These are phyloP conservation scores for Trypanosoma avium DNA, from an alignment of 208 protist species.

Conservation along the genomic window DNA sequence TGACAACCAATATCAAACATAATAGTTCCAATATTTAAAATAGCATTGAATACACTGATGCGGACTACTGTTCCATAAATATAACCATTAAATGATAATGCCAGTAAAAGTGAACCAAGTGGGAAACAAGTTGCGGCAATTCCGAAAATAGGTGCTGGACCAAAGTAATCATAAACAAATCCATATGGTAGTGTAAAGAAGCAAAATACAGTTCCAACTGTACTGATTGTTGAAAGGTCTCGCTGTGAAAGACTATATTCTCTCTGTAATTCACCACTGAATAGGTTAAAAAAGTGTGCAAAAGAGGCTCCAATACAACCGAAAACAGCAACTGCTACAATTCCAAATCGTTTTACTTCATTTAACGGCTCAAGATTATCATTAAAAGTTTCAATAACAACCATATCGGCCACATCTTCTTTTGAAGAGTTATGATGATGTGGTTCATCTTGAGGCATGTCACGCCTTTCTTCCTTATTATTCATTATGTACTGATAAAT, in stretches of 20 bases:
- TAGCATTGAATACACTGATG: conserved; percentile 58
- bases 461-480: neutral
- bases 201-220: conserved; percentile 71
- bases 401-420: neutral
- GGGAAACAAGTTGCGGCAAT: conserved; percentile 28
- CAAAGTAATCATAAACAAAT: conserved; percentile 51
- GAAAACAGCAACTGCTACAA: too few species aligned
- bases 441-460: neutral
- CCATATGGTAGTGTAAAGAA: conserved; percentile 70
- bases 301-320: too few species aligned
- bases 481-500: conserved; percentile 7
- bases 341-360: neutral
- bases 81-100: conserved; percentile 33
- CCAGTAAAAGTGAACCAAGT: conserved; percentile 45
- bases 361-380: neutral
- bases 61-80: conserved; percentile 51
- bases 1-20: conserved; percentile 56
- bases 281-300: too few species aligned
- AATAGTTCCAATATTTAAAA: conserved; percentile 49
- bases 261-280: too few species aligned
- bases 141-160: conserved; percentile 43
- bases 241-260: too few species aligned
- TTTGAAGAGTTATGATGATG: neutral
- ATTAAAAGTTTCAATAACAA: neutral
- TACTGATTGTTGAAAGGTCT: conserved; percentile 63